Percentiles rank a stretch among this genome's conserved stretches.
These are phyloP conservation scores for Trichoderma cornu-damae DNA, from an alignment of 2,329 filamentous ascomycete genomes.

Conservation along the genomic window DNA sequence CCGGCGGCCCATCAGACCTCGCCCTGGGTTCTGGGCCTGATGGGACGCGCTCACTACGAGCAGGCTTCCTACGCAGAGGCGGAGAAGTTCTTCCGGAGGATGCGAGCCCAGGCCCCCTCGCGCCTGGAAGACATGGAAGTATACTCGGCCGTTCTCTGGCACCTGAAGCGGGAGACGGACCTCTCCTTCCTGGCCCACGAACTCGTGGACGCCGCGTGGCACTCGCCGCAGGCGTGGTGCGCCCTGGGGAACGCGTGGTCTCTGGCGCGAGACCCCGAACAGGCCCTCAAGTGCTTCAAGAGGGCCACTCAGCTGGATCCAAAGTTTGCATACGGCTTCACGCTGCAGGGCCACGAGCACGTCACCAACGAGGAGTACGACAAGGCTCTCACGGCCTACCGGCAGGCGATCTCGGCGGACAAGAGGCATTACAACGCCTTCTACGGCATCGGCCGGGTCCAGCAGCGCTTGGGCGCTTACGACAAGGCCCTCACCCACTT, in stretches of 20 bases:
- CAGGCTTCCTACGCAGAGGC: slow-evolving; percentile 80
- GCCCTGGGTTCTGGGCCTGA: slow-evolving; percentile 86
- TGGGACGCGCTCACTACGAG: slow-evolving; percentile 89
- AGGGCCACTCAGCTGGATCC: slow-evolving; percentile 86
- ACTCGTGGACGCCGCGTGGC: slow-evolving; percentile 77
- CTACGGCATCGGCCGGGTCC: slow-evolving; percentile 80
- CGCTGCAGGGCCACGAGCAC: slow-evolving; percentile 91
- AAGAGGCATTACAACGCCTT: slow-evolving; percentile 96
- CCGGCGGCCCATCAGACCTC: slow-evolving; percentile 76
- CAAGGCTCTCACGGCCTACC: slow-evolving; percentile 83
- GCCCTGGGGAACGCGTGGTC: slow-evolving; percentile 94
- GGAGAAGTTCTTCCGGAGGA: slow-evolving; percentile 75
- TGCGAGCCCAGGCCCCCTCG: slow-evolving; percentile 74
- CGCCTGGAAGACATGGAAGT: slow-evolving; percentile 94
- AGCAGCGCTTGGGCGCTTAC: slow-evolving; percentile 84
- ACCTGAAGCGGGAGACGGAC: slow-evolving; percentile 86
- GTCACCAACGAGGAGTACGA: slow-evolving; percentile 96
- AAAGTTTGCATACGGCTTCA: slow-evolving; percentile 92
- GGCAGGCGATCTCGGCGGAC: slow-evolving; percentile 79
- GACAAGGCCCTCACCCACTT: slow-evolving; percentile 91
- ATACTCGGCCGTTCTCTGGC: slow-evolving; percentile 98
- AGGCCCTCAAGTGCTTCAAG: slow-evolving; percentile 90
- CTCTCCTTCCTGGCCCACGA: slow-evolving; percentile 89
- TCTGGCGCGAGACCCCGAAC: slow-evolving; percentile 84
- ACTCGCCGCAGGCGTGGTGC: slow-evolving; percentile 94